Evolutionary conservation across 352 stramenopile species (phyloP).

Genomic region (Globisporangium carolinianum): DNA sequence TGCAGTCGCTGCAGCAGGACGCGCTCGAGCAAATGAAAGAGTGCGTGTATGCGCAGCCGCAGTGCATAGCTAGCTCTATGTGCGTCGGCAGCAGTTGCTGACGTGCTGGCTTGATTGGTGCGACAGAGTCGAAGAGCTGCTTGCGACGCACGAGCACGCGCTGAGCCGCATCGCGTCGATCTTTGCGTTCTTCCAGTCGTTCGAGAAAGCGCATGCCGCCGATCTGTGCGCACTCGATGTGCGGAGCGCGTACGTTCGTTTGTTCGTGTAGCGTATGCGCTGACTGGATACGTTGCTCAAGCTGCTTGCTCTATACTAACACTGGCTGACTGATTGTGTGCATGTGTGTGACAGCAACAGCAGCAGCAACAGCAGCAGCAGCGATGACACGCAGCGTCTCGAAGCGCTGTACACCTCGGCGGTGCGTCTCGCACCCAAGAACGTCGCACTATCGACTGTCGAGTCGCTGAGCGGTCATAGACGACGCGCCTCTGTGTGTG

Average conservation of each 20-base stretch:
- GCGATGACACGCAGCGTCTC: conserved; percentile 5
- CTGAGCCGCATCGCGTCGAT: conserved; percentile 53
- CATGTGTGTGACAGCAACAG: background rate
- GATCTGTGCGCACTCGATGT: conserved; percentile 22
- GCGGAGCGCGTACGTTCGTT: conserved; percentile 1
- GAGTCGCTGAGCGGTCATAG: no score
- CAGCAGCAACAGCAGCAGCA: background rate
- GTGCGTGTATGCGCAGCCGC: conserved; percentile 17
- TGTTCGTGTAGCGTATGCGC: background rate
- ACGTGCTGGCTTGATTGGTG: background rate
- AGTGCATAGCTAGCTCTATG: background rate
- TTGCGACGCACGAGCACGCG: conserved; percentile 50
- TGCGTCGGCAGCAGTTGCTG: background rate
- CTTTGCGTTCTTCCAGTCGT: conserved; percentile 59
- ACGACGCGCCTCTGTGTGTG: background rate
- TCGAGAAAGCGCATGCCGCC: conserved; percentile 29
- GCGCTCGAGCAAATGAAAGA: conserved; percentile 63
- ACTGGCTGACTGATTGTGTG: no score
- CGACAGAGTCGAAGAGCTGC: conserved; percentile 59
- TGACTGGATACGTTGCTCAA: background rate
- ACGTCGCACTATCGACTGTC: no score
- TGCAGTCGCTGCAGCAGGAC: conserved; percentile 73
- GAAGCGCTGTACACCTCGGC: conserved; percentile 15
- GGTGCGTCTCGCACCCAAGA: background rate
- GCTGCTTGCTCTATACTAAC: no score